Percentiles rank a stretch among this genome's conserved stretches.
Conservation (phyloP, 176 grass and related monocot species). For the Carex scoparia region DNA sequence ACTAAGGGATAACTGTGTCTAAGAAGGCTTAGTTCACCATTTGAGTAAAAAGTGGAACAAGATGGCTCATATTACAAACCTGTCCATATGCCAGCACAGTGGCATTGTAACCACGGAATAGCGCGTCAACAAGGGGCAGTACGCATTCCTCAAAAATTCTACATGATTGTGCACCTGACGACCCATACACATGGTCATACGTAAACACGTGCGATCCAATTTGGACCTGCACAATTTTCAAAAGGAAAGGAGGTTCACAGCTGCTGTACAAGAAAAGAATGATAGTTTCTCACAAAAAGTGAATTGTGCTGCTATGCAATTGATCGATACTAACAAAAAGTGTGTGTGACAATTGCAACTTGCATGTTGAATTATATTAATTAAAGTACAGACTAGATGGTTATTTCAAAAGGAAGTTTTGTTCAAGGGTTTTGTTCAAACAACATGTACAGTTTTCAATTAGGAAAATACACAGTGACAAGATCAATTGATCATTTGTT, state of each 20-base stretch:
- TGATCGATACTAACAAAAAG: too few relatives aligned
- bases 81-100: slow-evolving; percentile 96
- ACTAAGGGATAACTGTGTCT: neutral
- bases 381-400: neutral
- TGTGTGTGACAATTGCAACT: neutral
- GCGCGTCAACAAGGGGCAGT: slow-evolving; percentile 55
- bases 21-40: neutral
- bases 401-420: neutral
- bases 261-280: neutral
- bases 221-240: slow-evolving; percentile 44
- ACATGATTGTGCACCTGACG: slow-evolving; percentile 40
- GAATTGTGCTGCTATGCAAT: too few relatives aligned
- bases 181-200: slow-evolving; percentile 76
- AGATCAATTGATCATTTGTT: too few relatives aligned
- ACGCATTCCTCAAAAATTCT: slow-evolving; percentile 73
- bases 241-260: slow-evolving; percentile 18
- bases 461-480: neutral
- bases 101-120: slow-evolving; percentile 86
- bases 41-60: neutral
- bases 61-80: slow-evolving; percentile 31
- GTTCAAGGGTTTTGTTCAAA: neutral
- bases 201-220: slow-evolving; percentile 76
- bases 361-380: neutral
- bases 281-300: too few relatives aligned
- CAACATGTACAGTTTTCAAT: neutral